Conservation (phyloP, 2,329 filamentous ascomycete species). For the Microsporum ferrugineum region DNA sequence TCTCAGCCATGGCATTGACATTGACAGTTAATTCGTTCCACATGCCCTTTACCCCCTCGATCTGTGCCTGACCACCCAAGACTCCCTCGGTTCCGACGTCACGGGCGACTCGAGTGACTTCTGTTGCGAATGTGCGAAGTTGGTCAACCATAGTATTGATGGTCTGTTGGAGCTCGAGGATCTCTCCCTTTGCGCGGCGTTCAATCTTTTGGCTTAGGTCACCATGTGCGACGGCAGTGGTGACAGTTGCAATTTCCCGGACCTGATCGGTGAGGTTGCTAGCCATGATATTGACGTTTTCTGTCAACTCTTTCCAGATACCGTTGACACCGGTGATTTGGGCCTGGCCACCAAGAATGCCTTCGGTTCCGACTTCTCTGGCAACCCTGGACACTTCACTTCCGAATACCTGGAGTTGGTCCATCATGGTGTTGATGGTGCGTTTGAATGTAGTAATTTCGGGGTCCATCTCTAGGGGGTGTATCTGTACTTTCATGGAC, state of each 20-base stretch:
- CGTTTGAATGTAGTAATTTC: conserved; percentile 97
- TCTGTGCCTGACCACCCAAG: conserved; percentile 69
- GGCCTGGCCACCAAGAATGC: conserved; percentile 84
- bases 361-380: conserved; percentile 91
- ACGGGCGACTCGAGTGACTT: conserved; percentile 70
- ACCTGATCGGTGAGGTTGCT: conserved; percentile 75
- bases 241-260: conserved; percentile 74
- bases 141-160: conserved; percentile 88
- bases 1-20: conserved; percentile 80
- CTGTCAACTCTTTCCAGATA: conserved; percentile 94
- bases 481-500: conserved; percentile 93
- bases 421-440: conserved; percentile 99
- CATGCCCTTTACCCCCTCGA: conserved; percentile 75
- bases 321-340: conserved; percentile 89
- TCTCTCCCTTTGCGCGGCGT: conserved; percentile 68
- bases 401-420: conserved; percentile 91
- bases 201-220: conserved; percentile 78
- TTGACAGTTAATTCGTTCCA: conserved; percentile 81
- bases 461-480: conserved; percentile 91
- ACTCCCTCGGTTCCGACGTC: conserved; percentile 79
- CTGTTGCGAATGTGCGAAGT: conserved; percentile 68
- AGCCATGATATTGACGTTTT: conserved; percentile 78
- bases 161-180: conserved; percentile 70
- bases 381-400: conserved; percentile 92
- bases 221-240: conserved; percentile 70